Evolutionary conservation across 352 stramenopile species (phyloP).

Genomic region (Pythium biforme): DNA sequence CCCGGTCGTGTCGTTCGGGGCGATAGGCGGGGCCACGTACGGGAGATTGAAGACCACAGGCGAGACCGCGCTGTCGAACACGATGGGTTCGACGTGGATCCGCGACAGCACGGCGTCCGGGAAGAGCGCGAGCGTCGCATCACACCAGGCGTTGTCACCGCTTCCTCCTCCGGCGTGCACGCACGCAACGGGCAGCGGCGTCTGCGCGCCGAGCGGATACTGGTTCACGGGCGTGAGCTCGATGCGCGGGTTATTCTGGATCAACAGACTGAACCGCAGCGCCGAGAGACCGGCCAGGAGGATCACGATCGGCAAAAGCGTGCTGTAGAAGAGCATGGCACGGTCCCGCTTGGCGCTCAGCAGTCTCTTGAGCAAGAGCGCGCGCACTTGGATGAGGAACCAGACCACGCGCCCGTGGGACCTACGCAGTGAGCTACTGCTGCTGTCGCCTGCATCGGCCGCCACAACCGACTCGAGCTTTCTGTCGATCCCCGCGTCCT

Average conservation of each 20-base stretch:
- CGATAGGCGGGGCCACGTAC: conserved; percentile 41
- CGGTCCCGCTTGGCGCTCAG: conserved; percentile 55
- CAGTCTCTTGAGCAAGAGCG: conserved; percentile 60
- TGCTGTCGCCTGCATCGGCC: too few relatives aligned
- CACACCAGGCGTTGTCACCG: conserved; percentile 23
- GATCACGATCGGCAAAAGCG: conserved; percentile 58
- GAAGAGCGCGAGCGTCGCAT: conserved; percentile 22
- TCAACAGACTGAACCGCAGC: conserved; percentile 50
- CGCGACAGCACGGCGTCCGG: conserved; percentile 28
- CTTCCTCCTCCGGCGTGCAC: conserved; percentile 3
- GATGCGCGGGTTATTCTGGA: conserved; percentile 53
- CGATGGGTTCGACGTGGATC: conserved; percentile 32
- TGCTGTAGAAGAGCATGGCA: conserved; percentile 76
- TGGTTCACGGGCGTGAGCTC: conserved; percentile 33
- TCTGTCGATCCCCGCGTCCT: too few relatives aligned
- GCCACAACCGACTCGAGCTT: neutral
- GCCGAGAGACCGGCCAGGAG: conserved; percentile 63
- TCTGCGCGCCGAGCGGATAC: conserved; percentile 32
- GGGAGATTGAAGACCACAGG: conserved; percentile 53
- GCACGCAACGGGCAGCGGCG: conserved; percentile 52
- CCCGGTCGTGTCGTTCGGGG: conserved; percentile 48
- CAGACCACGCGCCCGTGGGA: conserved; percentile 6
- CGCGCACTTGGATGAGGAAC: conserved; percentile 50
- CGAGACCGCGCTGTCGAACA: conserved; percentile 34
- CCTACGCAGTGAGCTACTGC: conserved; percentile 4